A percentile compares a stretch with the other conserved stretches of the same genome.
Conservation (phyloP, 2,329 filamentous ascomycete genomes). For the Leptographium procerum region DNA sequence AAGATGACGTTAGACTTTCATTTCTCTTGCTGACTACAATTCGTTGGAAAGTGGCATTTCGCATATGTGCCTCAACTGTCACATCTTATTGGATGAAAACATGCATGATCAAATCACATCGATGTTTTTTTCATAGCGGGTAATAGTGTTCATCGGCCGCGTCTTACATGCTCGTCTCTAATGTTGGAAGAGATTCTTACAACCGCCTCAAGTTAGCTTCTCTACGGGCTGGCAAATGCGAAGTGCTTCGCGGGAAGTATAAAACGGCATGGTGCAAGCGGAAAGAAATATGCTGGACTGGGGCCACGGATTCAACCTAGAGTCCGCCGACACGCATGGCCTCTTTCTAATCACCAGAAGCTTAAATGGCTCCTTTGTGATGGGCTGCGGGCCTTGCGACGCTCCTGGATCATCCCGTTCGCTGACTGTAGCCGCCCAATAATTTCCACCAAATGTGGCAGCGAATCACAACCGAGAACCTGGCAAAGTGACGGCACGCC, state of each 20-base stretch:
- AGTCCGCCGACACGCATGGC: neutral
- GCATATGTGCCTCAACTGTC: too few species aligned
- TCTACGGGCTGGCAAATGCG: too few species aligned
- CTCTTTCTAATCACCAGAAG: neutral
- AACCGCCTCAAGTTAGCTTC: too few species aligned
- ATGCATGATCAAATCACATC: too few species aligned
- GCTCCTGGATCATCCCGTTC: neutral
- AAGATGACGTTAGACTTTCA: too few species aligned
- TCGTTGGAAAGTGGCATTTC: too few species aligned
- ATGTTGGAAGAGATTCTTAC: too few species aligned
- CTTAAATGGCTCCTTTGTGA: slow-evolving; percentile 17
- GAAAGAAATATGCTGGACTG: neutral
- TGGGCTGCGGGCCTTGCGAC: neutral
- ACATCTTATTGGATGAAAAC: too few species aligned
- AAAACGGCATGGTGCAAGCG: too few species aligned
- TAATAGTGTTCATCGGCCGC: neutral
- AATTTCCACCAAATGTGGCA: neutral
- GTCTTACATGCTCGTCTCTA: too few species aligned
- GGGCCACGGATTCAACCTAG: neutral
- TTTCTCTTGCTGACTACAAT: too few species aligned
- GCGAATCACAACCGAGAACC: neutral
- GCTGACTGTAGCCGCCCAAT: neutral
- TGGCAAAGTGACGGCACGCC: neutral
- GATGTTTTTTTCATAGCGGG: too few species aligned
- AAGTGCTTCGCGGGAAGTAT: neutral